Percentiles rank a stretch among this genome's conserved stretches.
Conservation (phyloP, 2,329 filamentous ascomycete species). For the Colletotrichum sp. region DNA sequence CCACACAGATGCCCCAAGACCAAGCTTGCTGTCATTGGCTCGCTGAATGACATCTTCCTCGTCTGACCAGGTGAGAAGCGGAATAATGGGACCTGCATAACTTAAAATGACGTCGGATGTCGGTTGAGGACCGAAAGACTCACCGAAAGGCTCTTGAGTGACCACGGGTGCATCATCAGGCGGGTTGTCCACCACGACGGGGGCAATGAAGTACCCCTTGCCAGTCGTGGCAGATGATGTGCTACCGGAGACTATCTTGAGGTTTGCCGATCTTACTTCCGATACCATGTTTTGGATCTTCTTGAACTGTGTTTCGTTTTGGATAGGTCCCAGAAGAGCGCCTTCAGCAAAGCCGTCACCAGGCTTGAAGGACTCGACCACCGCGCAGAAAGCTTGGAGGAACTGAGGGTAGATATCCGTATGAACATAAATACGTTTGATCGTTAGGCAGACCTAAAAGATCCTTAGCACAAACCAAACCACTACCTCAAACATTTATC, state of each 20-base stretch:
- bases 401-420: neutral
- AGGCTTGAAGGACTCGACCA: neutral
- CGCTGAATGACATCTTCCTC: neutral
- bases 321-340: neutral
- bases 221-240: neutral
- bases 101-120: neutral
- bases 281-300: neutral
- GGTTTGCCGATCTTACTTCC: neutral
- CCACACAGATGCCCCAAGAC: neutral
- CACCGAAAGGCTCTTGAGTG: neutral
- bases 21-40: neutral
- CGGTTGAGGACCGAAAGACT: neutral
- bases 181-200: neutral
- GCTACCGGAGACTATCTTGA: neutral
- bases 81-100: neutral
- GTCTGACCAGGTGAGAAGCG: neutral
- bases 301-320: neutral
- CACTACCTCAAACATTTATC: neutral
- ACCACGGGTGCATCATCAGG: neutral
- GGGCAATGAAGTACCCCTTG: neutral
- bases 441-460: neutral
- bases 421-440: neutral
- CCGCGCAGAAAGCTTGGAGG: neutral
- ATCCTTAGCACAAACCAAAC: neutral
- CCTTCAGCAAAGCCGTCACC: neutral